phyloP scores from a whole-genome alignment of 23 red algal genomes.

The Gracilaria caudata region DNA sequence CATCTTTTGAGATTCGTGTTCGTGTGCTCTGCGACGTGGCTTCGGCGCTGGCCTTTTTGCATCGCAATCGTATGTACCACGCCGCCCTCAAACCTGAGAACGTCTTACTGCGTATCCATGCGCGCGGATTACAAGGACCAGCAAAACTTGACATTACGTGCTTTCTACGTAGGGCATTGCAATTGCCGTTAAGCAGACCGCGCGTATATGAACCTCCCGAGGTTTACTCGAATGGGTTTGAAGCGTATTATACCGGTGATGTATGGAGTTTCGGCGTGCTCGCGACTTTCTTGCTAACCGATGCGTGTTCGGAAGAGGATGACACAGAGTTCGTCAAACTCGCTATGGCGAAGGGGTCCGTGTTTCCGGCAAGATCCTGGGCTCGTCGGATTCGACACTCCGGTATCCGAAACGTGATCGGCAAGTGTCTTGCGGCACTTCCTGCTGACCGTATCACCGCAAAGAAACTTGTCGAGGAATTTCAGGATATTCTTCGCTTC shows the following conservation, averaged over 20 bases:
- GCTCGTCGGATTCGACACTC: constrained; percentile 2
- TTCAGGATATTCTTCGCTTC: background rate
- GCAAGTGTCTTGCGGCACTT: constrained; percentile 22
- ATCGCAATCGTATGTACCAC: constrained; percentile 20
- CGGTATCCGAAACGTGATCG: constrained; percentile 18
- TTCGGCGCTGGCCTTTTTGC: constrained; percentile 43
- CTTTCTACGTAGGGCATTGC: constrained; percentile 8
- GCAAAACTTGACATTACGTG: constrained; percentile 58
- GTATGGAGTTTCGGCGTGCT: constrained; percentile 64
- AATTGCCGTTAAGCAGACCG: constrained; percentile 5
- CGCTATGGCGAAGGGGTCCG: background rate
- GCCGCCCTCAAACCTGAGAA: constrained; percentile 38
- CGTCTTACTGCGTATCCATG: constrained; percentile 40
- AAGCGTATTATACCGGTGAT: constrained; percentile 36
- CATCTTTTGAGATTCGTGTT: constrained; percentile 12
- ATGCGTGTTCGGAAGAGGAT: constrained; percentile 9
- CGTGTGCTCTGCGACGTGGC: constrained; percentile 37
- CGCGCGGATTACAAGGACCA: constrained; percentile 20
- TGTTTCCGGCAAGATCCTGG: constrained; percentile 32
- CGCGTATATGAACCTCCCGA: constrained; percentile 34
- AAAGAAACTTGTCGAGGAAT: constrained; percentile 39
- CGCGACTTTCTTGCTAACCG: constrained; percentile 47
- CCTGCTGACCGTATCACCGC: constrained; percentile 25
- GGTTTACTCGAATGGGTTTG: constrained; percentile 9
- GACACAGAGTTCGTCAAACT: constrained; percentile 23